Evolutionary conservation across 208 protist species (phyloP), one percentile per base, ranked within the genome.

Genomic region (Leishmania tropica): DNA sequence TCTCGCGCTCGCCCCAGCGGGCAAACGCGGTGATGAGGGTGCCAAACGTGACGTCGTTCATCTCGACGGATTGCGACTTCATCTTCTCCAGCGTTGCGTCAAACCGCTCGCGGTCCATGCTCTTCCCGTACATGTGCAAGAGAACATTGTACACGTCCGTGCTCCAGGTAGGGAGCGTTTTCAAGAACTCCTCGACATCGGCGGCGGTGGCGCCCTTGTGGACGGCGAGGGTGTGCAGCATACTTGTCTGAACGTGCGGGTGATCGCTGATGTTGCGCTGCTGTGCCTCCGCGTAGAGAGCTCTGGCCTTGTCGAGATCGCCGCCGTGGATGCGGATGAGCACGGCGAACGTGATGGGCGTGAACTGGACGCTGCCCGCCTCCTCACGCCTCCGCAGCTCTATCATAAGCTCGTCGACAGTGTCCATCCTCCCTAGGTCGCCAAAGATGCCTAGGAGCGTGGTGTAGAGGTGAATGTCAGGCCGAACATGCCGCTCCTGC

Each of bases 1-100:
- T 90, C 13, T 89, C 90, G 35, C 76, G 72, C 42, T 96, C 86
- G 0, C 92, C 91, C 93, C 92, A 96, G 35, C 92, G 92, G 10
- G 89, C 93, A 74, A 94, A 97, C 51, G 90, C 89, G 60, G 94
- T 97, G 62, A 97, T 94, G n/a, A 96, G 84, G 8, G 94, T 97
- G 56, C 94, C 94, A 68, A 96, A 97, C 0, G 94, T 97, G 51
- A 97, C 94, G 76, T 97, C 94, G 86, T 96, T 97, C 93, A 97
- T 96, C 53, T 84, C 75, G 13, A 95, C 87, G 7, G 83, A 76
- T 42, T 96, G 89, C n/a, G 84, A 67, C 75, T 93, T 90, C 93
- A 97, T 95, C 72, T 92, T 94, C 45, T 96, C 85, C 42, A 97
- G 75, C 17, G 90, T 87, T 37, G 87, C 86, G 24, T 94, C 79